Percentiles rank a stretch among this genome's conserved stretches.
These are phyloP conservation scores for Alternaria sp. DNA, from an alignment of 2,329 filamentous ascomycete species.

Conservation along the genomic window DNA sequence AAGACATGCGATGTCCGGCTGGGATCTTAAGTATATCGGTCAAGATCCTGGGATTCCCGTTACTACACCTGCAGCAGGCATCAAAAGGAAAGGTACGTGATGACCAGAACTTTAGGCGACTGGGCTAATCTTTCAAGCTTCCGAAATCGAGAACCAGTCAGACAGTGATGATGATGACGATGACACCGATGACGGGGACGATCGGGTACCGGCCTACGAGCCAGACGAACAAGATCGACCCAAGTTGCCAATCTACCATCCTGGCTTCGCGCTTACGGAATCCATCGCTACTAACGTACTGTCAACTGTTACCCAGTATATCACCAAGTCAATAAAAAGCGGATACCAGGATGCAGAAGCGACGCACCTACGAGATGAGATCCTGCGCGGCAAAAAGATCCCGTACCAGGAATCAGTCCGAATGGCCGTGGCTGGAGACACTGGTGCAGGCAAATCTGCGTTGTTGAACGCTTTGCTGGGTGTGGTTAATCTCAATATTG, in stretches of 20 bases:
- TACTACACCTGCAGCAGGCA: too few relatives aligned
- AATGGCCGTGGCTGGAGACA: constrained; percentile 28
- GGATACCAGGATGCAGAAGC: constrained; percentile 13
- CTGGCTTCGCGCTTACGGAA: constrained; percentile 16
- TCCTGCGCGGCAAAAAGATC: not conserved
- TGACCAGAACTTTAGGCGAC: fast-evolving
- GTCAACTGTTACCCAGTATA: constrained; percentile 7
- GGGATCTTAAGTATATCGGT: too few relatives aligned
- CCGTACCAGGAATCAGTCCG: constrained; percentile 10
- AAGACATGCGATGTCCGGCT: too few relatives aligned
- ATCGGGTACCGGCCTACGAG: constrained; percentile 14
- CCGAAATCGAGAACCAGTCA: not conserved
- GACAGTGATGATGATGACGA: constrained; percentile 2
- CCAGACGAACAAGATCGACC: constrained; percentile 18
- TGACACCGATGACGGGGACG: constrained; percentile 12
- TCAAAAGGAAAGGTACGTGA: constrained; percentile 15
- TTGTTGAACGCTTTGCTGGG: constrained; percentile 27
- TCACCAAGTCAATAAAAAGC: not conserved
- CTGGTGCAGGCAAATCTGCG: constrained; percentile 32
- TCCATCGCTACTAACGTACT: not conserved
- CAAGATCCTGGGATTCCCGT: too few relatives aligned
- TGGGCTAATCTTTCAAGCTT: not conserved
- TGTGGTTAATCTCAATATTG: constrained; percentile 16
- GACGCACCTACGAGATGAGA: constrained; percentile 13
- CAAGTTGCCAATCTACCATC: constrained; percentile 29